A percentile compares a stretch with the other conserved stretches of the same genome.
phyloP scores from a whole-genome alignment of 352 stramenopile species.

The Globisporangium megalacanthum region DNA sequence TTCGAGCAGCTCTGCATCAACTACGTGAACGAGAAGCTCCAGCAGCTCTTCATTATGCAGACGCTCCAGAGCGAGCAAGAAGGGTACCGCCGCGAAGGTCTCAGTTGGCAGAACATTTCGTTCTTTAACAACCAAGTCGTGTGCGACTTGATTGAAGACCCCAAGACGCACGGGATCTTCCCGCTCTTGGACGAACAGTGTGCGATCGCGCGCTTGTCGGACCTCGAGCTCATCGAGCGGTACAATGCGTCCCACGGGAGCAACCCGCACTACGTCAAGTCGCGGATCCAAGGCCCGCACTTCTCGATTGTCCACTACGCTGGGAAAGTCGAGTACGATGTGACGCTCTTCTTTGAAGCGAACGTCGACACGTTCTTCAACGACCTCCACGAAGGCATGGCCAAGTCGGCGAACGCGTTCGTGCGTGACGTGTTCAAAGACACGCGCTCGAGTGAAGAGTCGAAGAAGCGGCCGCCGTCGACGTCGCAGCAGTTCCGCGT shows the following conservation, averaged over 20 bases:
- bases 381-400: slow-evolving; percentile 70
- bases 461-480: slow-evolving; percentile 78
- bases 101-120: slow-evolving; percentile 68
- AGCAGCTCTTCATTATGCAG: slow-evolving; percentile 87
- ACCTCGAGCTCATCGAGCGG: slow-evolving; percentile 72
- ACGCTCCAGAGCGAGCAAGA: slow-evolving; percentile 77
- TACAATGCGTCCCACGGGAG: slow-evolving; percentile 64
- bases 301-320: slow-evolving; percentile 85
- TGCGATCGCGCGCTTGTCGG: slow-evolving; percentile 58
- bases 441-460: slow-evolving; percentile 68
- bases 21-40: slow-evolving; percentile 95
- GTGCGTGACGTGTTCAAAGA: slow-evolving; percentile 81
- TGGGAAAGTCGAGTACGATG: slow-evolving; percentile 83
- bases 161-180: slow-evolving; percentile 79
- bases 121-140: slow-evolving; percentile 89
- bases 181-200: slow-evolving; percentile 78
- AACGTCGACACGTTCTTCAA: slow-evolving; percentile 87
- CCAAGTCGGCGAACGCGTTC: slow-evolving; percentile 62
- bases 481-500: slow-evolving; percentile 80
- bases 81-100: slow-evolving; percentile 66
- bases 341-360: slow-evolving; percentile 79
- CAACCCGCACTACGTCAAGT: slow-evolving; percentile 75
- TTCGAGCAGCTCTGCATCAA: slow-evolving; percentile 98
- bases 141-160: slow-evolving; percentile 85
- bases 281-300: slow-evolving; percentile 57